Evolutionary conservation across 2,329 filamentous ascomycete genomes (phyloP).

Genomic region (Botryosphaeria dothidea): DNA sequence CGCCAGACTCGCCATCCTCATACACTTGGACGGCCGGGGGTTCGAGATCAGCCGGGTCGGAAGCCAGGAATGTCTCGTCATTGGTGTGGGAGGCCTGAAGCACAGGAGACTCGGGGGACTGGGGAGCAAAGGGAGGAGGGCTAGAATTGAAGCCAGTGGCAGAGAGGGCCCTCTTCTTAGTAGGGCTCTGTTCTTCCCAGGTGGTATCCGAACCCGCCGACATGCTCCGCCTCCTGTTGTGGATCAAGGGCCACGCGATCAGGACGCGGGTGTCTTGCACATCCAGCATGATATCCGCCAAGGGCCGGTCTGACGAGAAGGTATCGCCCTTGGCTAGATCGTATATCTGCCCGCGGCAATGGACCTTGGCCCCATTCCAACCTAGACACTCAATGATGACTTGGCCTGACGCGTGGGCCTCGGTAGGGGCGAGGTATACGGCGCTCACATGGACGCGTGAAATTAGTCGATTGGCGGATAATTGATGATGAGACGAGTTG

Average conservation of each 20-base stretch:
- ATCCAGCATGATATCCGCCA: constrained; percentile 89
- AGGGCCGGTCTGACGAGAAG: constrained; percentile 86
- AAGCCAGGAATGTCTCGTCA: constrained; percentile 45
- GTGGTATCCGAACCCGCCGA: constrained; percentile 60
- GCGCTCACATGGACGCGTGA: constrained; percentile 93
- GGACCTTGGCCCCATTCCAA: constrained; percentile 93
- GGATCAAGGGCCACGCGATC: constrained; percentile 76
- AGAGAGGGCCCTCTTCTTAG: constrained; percentile 22
- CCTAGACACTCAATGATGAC: constrained; percentile 90
- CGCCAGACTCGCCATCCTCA: constrained; percentile 38
- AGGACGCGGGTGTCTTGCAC: constrained; percentile 90
- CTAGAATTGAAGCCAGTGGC: constrained; percentile 55
- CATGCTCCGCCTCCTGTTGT: constrained; percentile 8
- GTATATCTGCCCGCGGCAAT: constrained; percentile 85
- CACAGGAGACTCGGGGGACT: constrained; percentile 73
- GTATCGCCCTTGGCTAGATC: constrained; percentile 85
- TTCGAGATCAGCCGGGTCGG: constrained; percentile 32
- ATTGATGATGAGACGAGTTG: constrained; percentile 92
- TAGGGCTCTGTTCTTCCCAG: constrained; percentile 60
- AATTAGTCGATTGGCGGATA: constrained; percentile 88
- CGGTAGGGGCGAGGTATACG: constrained; percentile 71
- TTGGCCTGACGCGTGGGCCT: constrained; percentile 69
- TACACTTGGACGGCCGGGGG: constrained; percentile 34
- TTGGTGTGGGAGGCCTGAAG: constrained; percentile 32
- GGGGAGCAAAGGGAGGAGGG: constrained; percentile 65